Percentiles rank a stretch among this genome's conserved stretches.
These are phyloP conservation scores for Plectosphaerella sp. DNA, from an alignment of 2,329 filamentous ascomycete genomes.

Conservation along the genomic window DNA sequence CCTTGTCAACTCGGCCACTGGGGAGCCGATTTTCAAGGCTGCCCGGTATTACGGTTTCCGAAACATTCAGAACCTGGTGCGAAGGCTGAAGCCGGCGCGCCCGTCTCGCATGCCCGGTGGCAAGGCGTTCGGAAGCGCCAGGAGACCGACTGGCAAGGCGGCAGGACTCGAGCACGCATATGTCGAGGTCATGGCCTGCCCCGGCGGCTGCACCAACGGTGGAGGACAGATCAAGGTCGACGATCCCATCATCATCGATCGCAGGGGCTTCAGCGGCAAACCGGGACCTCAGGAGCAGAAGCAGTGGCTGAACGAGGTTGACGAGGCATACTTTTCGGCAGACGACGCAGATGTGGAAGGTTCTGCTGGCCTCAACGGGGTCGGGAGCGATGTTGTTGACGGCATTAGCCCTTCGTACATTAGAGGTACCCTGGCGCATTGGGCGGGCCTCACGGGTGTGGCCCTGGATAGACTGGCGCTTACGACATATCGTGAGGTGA, in stretches of 20 bases:
- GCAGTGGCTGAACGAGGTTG: slow-evolving; percentile 74
- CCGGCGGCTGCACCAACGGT: slow-evolving; percentile 97
- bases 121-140: slow-evolving; percentile 52
- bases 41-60: slow-evolving; percentile 96
- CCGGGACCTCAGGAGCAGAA: slow-evolving; percentile 77
- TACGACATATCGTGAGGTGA: slow-evolving; percentile 87
- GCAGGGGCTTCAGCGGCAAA: slow-evolving; percentile 44
- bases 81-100: slow-evolving; percentile 79
- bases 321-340: slow-evolving; percentile 85
- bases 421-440: slow-evolving; percentile 67
- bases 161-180: slow-evolving; percentile 71
- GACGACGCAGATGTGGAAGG: slow-evolving; percentile 45
- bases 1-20: slow-evolving; percentile 53
- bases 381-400: slow-evolving; percentile 43
- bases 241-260: slow-evolving; percentile 60
- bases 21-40: slow-evolving; percentile 65
- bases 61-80: slow-evolving; percentile 96
- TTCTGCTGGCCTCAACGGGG: slow-evolving; percentile 16
- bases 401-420: slow-evolving; percentile 65
- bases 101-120: slow-evolving; percentile 77
- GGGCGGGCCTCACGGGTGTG: slow-evolving; percentile 69
- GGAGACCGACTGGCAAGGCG: slow-evolving; percentile 46
- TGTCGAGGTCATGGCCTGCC: slow-evolving; percentile 98
- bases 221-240: slow-evolving; percentile 92
- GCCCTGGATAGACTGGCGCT: slow-evolving; percentile 68